These are phyloP conservation scores for Dipodascopsis uninucleata DNA, from an alignment of 805 yeast genomes.

Conservation along the genomic window DNA sequence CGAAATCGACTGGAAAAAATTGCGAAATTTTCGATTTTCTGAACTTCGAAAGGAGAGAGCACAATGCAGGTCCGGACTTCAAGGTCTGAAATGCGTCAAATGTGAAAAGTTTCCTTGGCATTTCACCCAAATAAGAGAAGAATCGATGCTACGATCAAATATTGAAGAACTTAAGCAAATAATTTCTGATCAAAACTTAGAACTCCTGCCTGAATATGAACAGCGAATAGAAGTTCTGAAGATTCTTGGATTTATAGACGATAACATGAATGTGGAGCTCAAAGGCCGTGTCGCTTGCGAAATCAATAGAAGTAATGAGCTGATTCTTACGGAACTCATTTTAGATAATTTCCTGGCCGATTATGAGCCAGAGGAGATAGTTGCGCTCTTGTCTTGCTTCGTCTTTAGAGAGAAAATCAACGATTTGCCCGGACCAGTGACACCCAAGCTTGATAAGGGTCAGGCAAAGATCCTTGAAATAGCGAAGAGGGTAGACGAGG, in stretches of 20 bases:
- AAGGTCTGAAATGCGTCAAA: conserved; percentile 34
- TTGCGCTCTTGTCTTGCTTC: conserved; percentile 87
- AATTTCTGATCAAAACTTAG: conserved; percentile 83
- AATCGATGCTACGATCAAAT: conserved; percentile 45
- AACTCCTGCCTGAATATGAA: conserved; percentile 87
- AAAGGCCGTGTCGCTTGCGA: conserved; percentile 96
- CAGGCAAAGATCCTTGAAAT: conserved; percentile 64
- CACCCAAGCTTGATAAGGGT: conserved; percentile 72
- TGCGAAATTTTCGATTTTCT: conserved; percentile 38
- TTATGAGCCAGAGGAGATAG: conserved; percentile 93
- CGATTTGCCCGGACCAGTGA: conserved; percentile 56
- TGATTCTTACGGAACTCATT: conserved; percentile 81
- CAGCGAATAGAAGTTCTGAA: conserved; percentile 77
- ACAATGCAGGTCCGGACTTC: too few species aligned
- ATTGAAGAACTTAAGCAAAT: conserved; percentile 56
- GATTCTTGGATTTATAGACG: conserved; percentile 77
- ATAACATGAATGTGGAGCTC: conserved; percentile 63
- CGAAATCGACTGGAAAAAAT: conserved; percentile 43
- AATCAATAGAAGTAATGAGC: conserved; percentile 85
- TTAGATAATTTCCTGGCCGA: conserved; percentile 89
- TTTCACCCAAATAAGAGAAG: conserved; percentile 43
- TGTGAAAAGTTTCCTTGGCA: conserved; percentile 36
- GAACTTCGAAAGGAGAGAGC: conserved; percentile 42
- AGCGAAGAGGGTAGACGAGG: conserved; percentile 56
- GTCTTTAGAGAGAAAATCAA: conserved; percentile 83